These are phyloP conservation scores for Lepiota venenata DNA, from an alignment of 768 basidiomycete genomes.

Conservation along the genomic window DNA sequence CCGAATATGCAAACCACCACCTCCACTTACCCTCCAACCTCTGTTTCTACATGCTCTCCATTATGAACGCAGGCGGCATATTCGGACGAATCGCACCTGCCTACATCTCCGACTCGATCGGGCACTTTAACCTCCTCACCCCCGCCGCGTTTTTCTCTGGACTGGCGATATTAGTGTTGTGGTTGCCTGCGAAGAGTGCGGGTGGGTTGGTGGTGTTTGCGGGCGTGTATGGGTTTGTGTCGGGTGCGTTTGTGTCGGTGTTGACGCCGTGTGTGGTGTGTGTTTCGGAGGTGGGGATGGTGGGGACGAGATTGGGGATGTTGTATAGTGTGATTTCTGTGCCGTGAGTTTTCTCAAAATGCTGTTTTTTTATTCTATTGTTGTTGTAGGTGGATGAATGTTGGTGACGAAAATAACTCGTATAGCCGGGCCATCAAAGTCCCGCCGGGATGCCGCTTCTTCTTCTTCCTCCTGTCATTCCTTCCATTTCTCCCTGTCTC, in stretches of 20 bases:
- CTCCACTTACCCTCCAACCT: conserved; percentile 27
- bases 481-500: neutral
- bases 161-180: conserved; percentile 52
- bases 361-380: conserved; percentile 3
- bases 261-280: conserved; percentile 66
- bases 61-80: conserved; percentile 67
- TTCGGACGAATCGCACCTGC: conserved; percentile 64
- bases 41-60: conserved; percentile 56
- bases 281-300: conserved; percentile 54
- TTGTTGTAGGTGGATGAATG: neutral
- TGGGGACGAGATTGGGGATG: conserved; percentile 62
- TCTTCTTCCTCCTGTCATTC: neutral
- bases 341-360: conserved; percentile 50
- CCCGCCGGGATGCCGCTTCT: neutral
- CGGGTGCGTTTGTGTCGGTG: conserved; percentile 66
- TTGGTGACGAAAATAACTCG: neutral
- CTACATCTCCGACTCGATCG: conserved; percentile 59
- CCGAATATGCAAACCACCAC: conserved; percentile 49
- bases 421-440: too few relatives aligned
- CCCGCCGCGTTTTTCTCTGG: conserved; percentile 64
- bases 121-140: conserved; percentile 63
- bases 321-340: conserved; percentile 64
- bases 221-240: conserved; percentile 57
- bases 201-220: conserved; percentile 48
- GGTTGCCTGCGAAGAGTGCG: conserved; percentile 45